Percentiles rank a stretch among this genome's conserved stretches.
Evolutionary conservation across 2,329 filamentous ascomycete genomes (phyloP).

Genomic region (Sarocladium brachiariae): DNA sequence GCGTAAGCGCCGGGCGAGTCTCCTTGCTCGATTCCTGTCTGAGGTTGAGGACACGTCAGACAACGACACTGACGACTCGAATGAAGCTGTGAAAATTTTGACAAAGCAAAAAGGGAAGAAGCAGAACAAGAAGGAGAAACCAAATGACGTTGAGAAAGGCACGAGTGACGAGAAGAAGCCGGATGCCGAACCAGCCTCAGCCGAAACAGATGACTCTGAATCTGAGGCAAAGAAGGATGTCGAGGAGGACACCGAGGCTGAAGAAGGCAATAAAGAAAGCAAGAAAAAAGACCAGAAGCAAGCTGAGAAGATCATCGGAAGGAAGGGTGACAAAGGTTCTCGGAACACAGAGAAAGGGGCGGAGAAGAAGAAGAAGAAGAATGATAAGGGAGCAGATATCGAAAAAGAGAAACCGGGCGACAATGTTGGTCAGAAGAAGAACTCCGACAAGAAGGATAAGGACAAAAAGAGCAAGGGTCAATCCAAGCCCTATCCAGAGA

Average conservation of each 20-base stretch:
- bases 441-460: constrained; percentile 9
- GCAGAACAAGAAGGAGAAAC: constrained; percentile 11
- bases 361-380: constrained; percentile 8
- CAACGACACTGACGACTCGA: constrained; percentile 2
- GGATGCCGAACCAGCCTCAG: background rate
- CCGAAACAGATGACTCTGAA: constrained; percentile 13
- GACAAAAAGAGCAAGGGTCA: constrained; percentile 13
- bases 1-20: background rate
- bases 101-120: background rate
- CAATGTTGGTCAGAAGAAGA: constrained; percentile 8
- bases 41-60: constrained; percentile 10
- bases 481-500: constrained; percentile 20
- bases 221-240: constrained; percentile 14
- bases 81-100: background rate
- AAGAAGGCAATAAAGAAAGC: constrained; percentile 9
- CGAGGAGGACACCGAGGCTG: background rate
- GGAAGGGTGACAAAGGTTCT: constrained; percentile 7
- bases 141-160: constrained; percentile 10
- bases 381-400: constrained; percentile 7
- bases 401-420: constrained; percentile 10
- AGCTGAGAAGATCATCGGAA: constrained; percentile 8
- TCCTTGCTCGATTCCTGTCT: constrained; percentile 8
- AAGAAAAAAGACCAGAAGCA: constrained; percentile 9
- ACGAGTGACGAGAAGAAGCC: constrained; percentile 2
- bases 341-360: constrained; percentile 9